phyloP scores from a whole-genome alignment of 768 basidiomycete genomes.

The Dioszegia crocea region DNA sequence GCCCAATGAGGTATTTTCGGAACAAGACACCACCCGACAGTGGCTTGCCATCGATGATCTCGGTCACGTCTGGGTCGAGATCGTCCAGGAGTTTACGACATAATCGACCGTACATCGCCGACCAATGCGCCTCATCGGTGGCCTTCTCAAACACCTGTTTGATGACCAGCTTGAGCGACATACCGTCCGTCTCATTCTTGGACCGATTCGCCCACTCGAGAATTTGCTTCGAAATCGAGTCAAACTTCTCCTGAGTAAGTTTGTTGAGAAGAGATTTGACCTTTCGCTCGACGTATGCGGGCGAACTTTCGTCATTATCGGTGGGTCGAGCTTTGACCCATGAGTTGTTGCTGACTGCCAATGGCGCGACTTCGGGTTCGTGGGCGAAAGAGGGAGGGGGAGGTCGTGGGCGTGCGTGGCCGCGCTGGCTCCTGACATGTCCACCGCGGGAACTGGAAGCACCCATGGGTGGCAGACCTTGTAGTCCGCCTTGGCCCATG shows the following conservation, averaged over 20 bases:
- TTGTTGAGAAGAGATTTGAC: conserved; percentile 90
- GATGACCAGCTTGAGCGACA: conserved; percentile 92
- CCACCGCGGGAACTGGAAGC: conserved; percentile 46
- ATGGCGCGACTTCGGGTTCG: conserved; percentile 68
- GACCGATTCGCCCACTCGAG: conserved; percentile 92
- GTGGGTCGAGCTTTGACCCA: conserved; percentile 59
- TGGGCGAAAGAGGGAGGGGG: conserved; percentile 6
- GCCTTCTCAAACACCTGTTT: conserved; percentile 95
- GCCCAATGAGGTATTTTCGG: conserved; percentile 91
- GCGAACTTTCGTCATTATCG: conserved; percentile 61
- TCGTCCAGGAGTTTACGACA: conserved; percentile 95
- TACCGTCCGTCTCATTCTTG: conserved; percentile 84
- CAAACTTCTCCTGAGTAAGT: conserved; percentile 93
- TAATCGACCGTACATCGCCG: conserved; percentile 93
- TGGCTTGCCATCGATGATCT: conserved; percentile 85
- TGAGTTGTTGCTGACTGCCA: conserved; percentile 73
- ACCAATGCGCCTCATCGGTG: conserved; percentile 91
- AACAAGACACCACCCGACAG: conserved; percentile 90
- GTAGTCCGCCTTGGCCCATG: conserved; percentile 52
- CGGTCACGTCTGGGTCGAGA: conserved; percentile 79
- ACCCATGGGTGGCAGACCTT: conserved; percentile 33
- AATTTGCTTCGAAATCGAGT: conserved; percentile 91
- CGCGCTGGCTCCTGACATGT: conserved; percentile 75
- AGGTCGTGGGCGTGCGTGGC: conserved; percentile 59
- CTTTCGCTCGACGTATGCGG: conserved; percentile 85